phyloP scores from a whole-genome alignment of 2,329 filamentous ascomycete genomes.

The Fusarium compactum region DNA sequence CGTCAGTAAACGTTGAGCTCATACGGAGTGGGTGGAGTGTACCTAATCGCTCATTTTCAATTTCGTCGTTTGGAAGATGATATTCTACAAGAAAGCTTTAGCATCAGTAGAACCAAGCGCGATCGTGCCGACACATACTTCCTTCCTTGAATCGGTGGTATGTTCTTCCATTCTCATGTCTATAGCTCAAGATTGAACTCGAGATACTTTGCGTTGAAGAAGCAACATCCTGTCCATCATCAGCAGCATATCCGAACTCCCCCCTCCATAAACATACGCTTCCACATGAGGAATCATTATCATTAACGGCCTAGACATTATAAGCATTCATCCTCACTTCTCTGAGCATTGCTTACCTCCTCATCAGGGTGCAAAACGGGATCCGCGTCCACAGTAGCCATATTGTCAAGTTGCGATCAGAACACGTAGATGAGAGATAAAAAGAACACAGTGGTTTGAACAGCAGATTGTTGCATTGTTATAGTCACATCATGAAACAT shows the following conservation, averaged over 20 bases:
- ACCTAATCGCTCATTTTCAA: slow-evolving; percentile 29
- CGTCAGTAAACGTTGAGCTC: neutral
- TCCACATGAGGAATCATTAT: neutral
- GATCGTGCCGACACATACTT: neutral
- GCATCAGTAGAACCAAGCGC: accelerated
- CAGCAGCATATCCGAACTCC: too few species aligned
- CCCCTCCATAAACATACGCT: too few species aligned
- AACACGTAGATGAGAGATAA: neutral
- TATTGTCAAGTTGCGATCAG: neutral
- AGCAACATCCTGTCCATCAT: neutral
- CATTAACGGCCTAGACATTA: accelerated
- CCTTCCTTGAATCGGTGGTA: slow-evolving; percentile 29
- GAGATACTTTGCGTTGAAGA: slow-evolving; percentile 21
- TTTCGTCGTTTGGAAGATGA: slow-evolving; percentile 21
- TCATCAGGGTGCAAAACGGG: neutral
- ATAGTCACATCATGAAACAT: neutral
- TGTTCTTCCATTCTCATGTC: slow-evolving; percentile 19
- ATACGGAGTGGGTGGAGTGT: neutral
- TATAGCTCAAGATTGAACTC: slow-evolving; percentile 18
- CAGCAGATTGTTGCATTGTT: neutral
- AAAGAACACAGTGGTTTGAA: neutral
- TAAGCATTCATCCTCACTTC: too few species aligned
- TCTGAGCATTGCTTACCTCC: too few species aligned
- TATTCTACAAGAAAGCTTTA: neutral
- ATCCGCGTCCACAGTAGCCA: neutral